A percentile compares a stretch with the other conserved stretches of the same genome.
Conservation (phyloP, 768 basidiomycete species). For the Suillus tomentosus region DNA sequence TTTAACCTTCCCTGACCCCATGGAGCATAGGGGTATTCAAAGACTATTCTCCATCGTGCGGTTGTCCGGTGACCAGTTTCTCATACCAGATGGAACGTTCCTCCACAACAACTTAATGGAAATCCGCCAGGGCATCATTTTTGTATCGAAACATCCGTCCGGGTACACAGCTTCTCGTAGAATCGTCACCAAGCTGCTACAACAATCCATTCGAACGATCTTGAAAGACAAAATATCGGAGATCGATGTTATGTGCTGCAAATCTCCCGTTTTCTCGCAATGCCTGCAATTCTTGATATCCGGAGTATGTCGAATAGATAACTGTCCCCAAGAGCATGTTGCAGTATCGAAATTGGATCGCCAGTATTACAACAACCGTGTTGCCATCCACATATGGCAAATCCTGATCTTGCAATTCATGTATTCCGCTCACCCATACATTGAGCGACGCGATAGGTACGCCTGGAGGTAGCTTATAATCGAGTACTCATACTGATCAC, state of each 20-base stretch:
- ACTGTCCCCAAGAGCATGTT: constrained; percentile 43
- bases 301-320: constrained; percentile 32
- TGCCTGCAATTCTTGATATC: constrained; percentile 40
- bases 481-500: background rate
- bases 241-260: constrained; percentile 36
- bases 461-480: background rate
- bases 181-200: constrained; percentile 28
- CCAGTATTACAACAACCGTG: constrained; percentile 41
- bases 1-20: constrained; percentile 31
- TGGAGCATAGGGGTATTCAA: constrained; percentile 23
- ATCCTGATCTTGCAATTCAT: constrained; percentile 46
- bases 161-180: constrained; percentile 17
- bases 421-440: constrained; percentile 19
- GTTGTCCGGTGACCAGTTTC: constrained; percentile 26
- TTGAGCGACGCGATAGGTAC: constrained; percentile 12
- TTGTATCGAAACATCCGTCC: background rate
- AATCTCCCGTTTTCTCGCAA: constrained; percentile 36
- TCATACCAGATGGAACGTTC: constrained; percentile 1
- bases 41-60: constrained; percentile 38
- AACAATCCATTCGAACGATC: constrained; percentile 24
- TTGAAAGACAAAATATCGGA: constrained; percentile 31
- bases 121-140: background rate
- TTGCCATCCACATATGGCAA: constrained; percentile 50
- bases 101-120: background rate
- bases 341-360: constrained; percentile 24